Evolutionary conservation across 768 basidiomycete species (phyloP), one percentile per base, ranked within the genome.

Genomic region (Coprinopsis strossmayeri): DNA sequence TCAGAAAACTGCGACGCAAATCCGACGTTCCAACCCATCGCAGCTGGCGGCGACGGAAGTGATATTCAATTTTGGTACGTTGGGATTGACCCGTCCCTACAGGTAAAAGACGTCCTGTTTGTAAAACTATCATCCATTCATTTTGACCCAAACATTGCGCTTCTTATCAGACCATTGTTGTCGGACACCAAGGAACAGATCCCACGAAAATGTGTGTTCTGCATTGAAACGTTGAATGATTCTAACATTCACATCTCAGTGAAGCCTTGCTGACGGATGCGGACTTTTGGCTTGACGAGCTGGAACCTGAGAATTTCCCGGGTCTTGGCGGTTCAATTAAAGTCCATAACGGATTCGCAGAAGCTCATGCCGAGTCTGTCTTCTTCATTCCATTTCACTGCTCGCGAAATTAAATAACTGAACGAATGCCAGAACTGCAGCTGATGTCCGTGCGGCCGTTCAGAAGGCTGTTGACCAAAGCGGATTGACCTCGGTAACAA

Each of bases 21-120:
- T 48, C 61, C 76, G 1, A 60, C 54, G 3, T 81, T 81, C 59
- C 56, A 68, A 9, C 76, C 77, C 11, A 56, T 72, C 5, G 75
- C 71, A 18, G 71, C 77, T 7, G 77, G 79, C 0, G 77, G 77
- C 4, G 69, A 78, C 48, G 77, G 74, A 2, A 42, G 45, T n/a
- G 48, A 49, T 5, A 54, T 65, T 7, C 74, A 76, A 55, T 75
- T 63, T 47, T 80, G 78, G 71, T 68, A 63, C 62, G 71, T 74
- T 20, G 70, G 72, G 1, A 66, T 64, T 46, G 69, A 72, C 46
- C 58, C 64, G 5, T 61, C 57, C 4, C 65, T 73, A 17, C 52
- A 61, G 34, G 68, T 65, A 50, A 38, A 54, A 40, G 12, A 34
- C 9, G 23, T 27, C 24, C 10, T 45, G 27, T 24, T 40, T 23